Evolutionary conservation across 2,329 filamentous ascomycete species (phyloP), one percentile per base, ranked within the genome.

Genomic region (Penicillium sp.): DNA sequence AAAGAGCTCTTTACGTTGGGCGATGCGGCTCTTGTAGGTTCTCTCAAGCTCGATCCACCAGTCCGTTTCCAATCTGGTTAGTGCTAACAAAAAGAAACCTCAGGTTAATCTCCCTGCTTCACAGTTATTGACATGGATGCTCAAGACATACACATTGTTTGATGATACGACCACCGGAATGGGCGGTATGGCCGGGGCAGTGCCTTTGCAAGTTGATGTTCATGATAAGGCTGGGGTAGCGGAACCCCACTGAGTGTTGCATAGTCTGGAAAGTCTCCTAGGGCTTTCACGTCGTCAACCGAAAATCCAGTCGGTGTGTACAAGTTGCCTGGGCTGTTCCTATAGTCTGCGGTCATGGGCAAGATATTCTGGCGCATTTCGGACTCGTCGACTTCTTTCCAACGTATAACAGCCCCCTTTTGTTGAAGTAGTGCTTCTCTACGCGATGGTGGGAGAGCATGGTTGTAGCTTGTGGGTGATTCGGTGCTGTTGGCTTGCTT

Each of bases 21-120:
- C 78, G 58, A 96, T 86, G 18, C 87, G 83, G 1, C 78, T 63
- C 39, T 73, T 74, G 67, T 96, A 96, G 3, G 83, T 88, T 43
- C 78, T 86, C 60, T 94, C 90, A 2, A 96, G 79, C 71, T 96
- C 91, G n/a, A 96, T 77, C 91, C 91, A 96, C 83, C 87, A 96
- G 66, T 95, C 86, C 0, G 85, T 76, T 55, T 96, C 89, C 69
- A 94, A 75, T 61, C 90, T 95, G 36, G 82, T 86, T 7, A 93
- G 76, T 2, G 90, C 89, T 94, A 53, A 41, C 49, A 18, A 41
- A 15, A 21, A 5, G 4, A 33, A 0, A 8, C 0, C 21, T 26
- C 1, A 13, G 2, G 15, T 27, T 7, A 46, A 43, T 18, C 54
- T 32, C 9, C 30, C 29, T 30, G 36, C 7, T 15, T 18, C 7